Base-by-base conservation (phyloP, 805 yeast genomes). In the Starmerella kuoi region DNA sequence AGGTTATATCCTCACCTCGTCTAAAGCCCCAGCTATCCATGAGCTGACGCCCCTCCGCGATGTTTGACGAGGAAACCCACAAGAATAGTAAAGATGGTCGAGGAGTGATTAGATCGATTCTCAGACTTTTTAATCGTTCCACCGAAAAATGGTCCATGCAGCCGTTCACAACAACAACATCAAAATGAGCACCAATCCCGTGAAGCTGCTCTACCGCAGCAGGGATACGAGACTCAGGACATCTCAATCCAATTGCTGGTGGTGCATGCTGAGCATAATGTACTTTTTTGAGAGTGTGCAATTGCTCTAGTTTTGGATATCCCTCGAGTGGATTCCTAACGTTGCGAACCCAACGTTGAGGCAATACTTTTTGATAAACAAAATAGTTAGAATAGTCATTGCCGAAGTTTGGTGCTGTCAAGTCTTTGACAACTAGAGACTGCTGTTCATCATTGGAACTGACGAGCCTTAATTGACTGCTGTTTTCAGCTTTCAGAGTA, bases 91-190 rank as follows among this genome's bases (percentile, higher is more conserved):
- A 78, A 1, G 95, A 94, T 0, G 96, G 95, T 49, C 79, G 79
- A 1, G 94, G 72, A 42, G 91, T 75, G 25, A 87, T 63, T 53
- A 68, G 75, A 48, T 76, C 78, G 4, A 87, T 72, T 1, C 71
- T 61, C 20, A 87, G 63, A 2, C 78, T 53, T 0, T 83, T 80
- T n/a, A 34, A 27, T 20, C 20, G 9, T n/a, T 8, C 5, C 34
- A 73, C 67, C 17, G 81, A 64, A 20, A 46, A 43, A 9, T 35
- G 12, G 41, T 80, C 70, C 54, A 77, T 76, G 38, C 88, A 65
- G 2, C 91, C 88, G 1, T 94, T 94, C 41, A 87, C 75, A 94
- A 88, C 84, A 12, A 88, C 80, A 9, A 85, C 94, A 57, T 87
- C 95, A 60, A 87, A 88, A 46, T 73, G 74, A 30, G 82, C 55